Base-by-base conservation (phyloP, 106 monocot species). In the Apostasia ramifera region DNA sequence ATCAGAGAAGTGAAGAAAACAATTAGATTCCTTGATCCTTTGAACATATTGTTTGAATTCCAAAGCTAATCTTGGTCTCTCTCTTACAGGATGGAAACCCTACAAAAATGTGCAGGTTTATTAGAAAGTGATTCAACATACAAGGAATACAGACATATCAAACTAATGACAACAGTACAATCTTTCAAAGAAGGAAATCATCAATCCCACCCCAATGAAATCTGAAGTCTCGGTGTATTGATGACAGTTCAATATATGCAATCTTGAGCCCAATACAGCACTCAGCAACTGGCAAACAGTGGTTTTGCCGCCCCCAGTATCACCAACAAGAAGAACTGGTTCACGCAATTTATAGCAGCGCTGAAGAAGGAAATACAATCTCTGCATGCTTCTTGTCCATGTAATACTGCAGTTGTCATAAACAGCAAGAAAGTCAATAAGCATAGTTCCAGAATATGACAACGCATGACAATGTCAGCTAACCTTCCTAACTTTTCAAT, bases 251-350 rank as follows among this genome's bases (percentile, higher is more conserved):
- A 97, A 74, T 62, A 83, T 90, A 61, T 90, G 97, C 73, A 97
- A 59, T 66, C 53, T 80, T 63, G 73, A 63, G n/a, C 70, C 63
- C 53, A 92, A 69, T 73, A 74, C 71, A 70, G 46, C 60, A 73
- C 92, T 87, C 47, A 97, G 79, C 51, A 97, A 70, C 77, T 97
- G 97, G 74, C 97, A 97, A 4, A 92, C 97, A 44, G 88, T 92
- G 42, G 97, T 97, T 62, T 97, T 97, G 12, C 97, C 97, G 47
- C 97, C 92, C 65, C 97, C 97, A 72, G 97, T 97, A 75, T 92
- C 97, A 74, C 97, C 97, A 67, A 97, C 79, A 67, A 97, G 84
- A 40, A 97, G 92, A 5, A 97, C 97, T 83, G 97, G 97, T 49
- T 97, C 97, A 9, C 79, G 92, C 69, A 87, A 71, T 57, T 63